phyloP scores from a whole-genome alignment of 495 filamentous ascomycete species.

The Glarea lozoyensis region DNA sequence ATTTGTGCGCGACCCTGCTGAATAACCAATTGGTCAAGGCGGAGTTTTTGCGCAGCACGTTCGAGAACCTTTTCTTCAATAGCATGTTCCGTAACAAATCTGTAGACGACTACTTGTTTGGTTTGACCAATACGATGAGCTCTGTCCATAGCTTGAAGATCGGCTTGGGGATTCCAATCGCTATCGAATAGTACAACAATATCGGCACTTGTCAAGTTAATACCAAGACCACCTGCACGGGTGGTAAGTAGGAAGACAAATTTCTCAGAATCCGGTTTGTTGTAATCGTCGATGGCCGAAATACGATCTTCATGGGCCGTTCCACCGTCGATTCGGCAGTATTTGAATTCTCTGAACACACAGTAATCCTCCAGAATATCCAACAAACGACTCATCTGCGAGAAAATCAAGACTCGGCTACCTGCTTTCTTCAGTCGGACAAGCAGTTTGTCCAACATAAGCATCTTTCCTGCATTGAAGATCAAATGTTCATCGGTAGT shows the following conservation, averaged over 20 bases:
- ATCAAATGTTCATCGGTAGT: conserved; percentile 96
- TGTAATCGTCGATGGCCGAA: conserved; percentile 96
- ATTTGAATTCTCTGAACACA: conserved; percentile 87
- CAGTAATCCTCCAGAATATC: conserved; percentile 99
- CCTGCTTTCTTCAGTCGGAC: conserved; percentile 74
- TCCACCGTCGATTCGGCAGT: conserved; percentile 95
- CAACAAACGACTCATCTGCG: conserved; percentile 95
- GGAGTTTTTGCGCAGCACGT: conserved; percentile 92
- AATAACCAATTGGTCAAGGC: conserved; percentile 97
- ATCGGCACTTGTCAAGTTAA: conserved; percentile 92
- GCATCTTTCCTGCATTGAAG: conserved; percentile 93
- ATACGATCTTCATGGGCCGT: conserved; percentile 98
- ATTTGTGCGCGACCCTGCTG: conserved; percentile 96
- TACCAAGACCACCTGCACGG: conserved; percentile 92
- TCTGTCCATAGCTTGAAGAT: conserved; percentile 97
- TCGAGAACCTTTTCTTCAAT: conserved; percentile 99
- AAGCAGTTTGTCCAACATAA: conserved; percentile 89
- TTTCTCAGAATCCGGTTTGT: conserved; percentile 89
- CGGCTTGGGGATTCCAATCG: conserved; percentile 98
- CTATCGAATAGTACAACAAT: conserved; percentile 98
- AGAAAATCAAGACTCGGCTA: conserved; percentile 94
- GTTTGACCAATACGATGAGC: conserved; percentile 98
- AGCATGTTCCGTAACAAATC: conserved; percentile 94
- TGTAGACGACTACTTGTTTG: conserved; percentile 93
- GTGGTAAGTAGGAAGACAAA: conserved; percentile 98